Evolutionary conservation across 2,329 filamentous ascomycete species (phyloP).

Genomic region (Colletotrichum filicis): DNA sequence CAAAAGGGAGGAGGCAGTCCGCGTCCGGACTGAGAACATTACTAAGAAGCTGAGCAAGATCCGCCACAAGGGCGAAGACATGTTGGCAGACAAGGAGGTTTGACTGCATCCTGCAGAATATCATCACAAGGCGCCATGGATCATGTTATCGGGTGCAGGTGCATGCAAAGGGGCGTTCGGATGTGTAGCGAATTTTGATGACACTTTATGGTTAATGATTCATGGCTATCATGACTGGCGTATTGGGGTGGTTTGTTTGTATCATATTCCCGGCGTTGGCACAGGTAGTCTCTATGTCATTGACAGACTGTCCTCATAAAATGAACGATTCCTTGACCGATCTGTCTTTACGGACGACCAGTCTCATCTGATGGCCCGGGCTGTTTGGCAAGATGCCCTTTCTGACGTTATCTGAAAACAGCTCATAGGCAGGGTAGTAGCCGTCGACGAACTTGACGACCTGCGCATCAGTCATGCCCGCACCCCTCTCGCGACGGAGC

Average conservation of each 20-base stretch:
- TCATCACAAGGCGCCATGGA: background rate
- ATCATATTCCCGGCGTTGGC: background rate
- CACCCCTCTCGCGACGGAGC: conserved; percentile 73
- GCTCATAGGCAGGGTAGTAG: conserved; percentile 79
- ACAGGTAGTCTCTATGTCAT: background rate
- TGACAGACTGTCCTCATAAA: conserved; percentile 47
- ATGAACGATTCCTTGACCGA: conserved; percentile 66
- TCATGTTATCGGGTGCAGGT: background rate
- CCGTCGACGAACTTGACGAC: conserved; percentile 78
- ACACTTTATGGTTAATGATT: conserved; percentile 33
- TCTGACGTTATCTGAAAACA: conserved; percentile 71
- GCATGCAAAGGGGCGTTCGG: background rate
- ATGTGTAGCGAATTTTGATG: conserved; percentile 23
- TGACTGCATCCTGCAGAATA: conserved; percentile 31
- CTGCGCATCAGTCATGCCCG: conserved; percentile 85
- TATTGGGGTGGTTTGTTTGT: background rate
- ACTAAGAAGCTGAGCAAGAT: conserved; percentile 65
- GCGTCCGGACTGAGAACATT: conserved; percentile 63
- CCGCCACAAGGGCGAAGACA: conserved; percentile 65
- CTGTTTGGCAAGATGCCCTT: conserved; percentile 64
- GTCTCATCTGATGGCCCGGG: conserved; percentile 66
- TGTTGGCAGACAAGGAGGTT: conserved; percentile 59
- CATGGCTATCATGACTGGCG: conserved; percentile 10
- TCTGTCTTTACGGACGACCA: conserved; percentile 71
- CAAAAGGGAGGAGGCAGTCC: conserved; percentile 63